Base-by-base conservation (phyloP, 345 rosid species). In the Linum lewisii region DNA sequence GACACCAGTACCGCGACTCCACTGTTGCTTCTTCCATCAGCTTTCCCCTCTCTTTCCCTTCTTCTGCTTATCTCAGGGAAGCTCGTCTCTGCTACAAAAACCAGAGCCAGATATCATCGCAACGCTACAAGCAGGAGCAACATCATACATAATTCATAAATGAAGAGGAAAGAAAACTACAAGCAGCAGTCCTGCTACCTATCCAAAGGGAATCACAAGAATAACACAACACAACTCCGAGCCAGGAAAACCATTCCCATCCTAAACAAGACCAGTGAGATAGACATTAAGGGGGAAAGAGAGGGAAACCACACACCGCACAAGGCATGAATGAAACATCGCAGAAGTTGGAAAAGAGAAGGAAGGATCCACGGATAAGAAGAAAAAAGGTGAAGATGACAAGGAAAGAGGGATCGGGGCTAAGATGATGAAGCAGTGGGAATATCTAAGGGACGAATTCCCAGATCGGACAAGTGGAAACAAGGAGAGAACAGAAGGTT, bases 1-100 rank as follows among this genome's bases (percentile, higher is more conserved):
- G 66, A 71, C 91, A 84, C 84, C 85, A 82, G 56, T 82, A 84
- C 58, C 75, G 70, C 22, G 78, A 42, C 47, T 3, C 72, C 34
- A 79, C 72, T 60, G 67, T 59, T 60, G 79, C 71, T 63, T 78
- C 85, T 21, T 78, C 85, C 83, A 81, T 77, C 45, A 23, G 34
- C 34, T 29, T 29, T n/a, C n/a, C n/a, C n/a, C n/a, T 54, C 55
- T 51, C 54, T 50, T 54, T 11, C 50, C 57, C 19, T 21, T n/a
- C n/a, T n/a, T n/a, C n/a, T n/a, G n/a, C n/a, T n/a, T n/a, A n/a
- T n/a, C n/a, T n/a, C n/a, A n/a, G n/a, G n/a, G n/a, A n/a, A n/a
- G n/a, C n/a, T n/a, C n/a, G 25, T 29, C 62, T 64, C 37, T 60
- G 60, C 24, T 50, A 51, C 53, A 62, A 50, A 50, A 21, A 52